Conservation (phyloP, 371 early-diverging fungal species). For the Mortierella sp. region DNA sequence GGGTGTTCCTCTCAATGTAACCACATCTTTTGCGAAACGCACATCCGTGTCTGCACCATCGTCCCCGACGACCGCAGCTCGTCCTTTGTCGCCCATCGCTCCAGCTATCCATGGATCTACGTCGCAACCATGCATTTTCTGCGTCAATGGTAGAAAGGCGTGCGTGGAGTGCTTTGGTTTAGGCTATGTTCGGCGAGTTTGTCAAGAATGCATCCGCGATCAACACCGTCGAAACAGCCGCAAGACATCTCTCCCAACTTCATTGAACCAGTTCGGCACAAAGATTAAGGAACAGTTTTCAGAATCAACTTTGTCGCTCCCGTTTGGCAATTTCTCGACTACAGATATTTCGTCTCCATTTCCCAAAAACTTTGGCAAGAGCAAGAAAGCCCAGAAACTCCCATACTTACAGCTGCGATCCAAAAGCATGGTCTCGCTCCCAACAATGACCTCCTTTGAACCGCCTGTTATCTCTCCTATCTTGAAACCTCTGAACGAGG, state of each 20-base stretch:
- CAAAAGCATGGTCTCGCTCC: constrained; percentile 13
- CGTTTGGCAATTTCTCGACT: neutral
- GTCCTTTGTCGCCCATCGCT: neutral
- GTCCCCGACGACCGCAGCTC: neutral
- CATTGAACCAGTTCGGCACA: constrained; percentile 6
- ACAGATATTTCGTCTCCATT: neutral
- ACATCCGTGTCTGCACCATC: neutral
- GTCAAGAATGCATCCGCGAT: constrained; percentile 33
- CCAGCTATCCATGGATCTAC: neutral
- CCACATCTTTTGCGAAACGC: neutral
- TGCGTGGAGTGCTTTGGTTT: constrained; percentile 41
- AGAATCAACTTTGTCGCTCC: neutral
- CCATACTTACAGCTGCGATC: neutral
- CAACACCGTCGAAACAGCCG: constrained; percentile 14
- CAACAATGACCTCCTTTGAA: neutral
- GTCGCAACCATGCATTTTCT: constrained; percentile 29
- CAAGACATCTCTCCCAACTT: constrained; percentile 11
- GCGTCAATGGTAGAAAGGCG: constrained; percentile 29
- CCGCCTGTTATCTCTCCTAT: neutral
- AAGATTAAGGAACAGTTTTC: constrained; percentile 10
- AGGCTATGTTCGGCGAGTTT: constrained; percentile 36
- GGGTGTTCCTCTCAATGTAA: neutral
- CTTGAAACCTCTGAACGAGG: neutral
- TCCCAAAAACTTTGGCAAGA: neutral
- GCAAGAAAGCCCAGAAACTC: neutral